These are phyloP conservation scores for Claviceps sp. DNA, from an alignment of 2,329 filamentous ascomycete species.

Conservation along the genomic window DNA sequence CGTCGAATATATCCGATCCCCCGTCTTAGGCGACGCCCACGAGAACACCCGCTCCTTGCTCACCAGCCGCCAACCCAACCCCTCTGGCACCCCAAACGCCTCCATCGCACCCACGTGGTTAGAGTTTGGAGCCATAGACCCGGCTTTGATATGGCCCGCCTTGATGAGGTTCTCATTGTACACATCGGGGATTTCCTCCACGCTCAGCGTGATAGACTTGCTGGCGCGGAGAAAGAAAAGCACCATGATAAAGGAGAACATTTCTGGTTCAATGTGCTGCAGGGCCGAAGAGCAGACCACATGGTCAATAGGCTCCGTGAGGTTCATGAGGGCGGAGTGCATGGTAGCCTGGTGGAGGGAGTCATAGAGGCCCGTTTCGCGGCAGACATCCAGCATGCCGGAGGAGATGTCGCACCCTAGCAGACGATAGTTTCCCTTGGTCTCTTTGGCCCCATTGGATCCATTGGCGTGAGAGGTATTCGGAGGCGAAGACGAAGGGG, in stretches of 20 bases:
- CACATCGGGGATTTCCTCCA: background rate
- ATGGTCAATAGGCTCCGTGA: background rate
- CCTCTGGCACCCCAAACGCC: background rate
- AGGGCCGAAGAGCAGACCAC: background rate
- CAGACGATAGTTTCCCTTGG: background rate
- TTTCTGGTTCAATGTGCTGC: background rate
- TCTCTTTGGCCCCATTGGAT: no score
- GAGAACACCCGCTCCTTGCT: background rate
- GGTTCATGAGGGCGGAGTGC: background rate
- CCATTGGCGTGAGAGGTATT: no score
- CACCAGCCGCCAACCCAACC: background rate
- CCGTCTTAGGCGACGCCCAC: background rate
- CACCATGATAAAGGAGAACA: background rate
- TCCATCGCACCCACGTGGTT: background rate
- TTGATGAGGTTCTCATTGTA: background rate
- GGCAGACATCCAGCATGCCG: background rate
- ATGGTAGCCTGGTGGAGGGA: background rate
- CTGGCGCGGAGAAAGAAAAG: background rate
- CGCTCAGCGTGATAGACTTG: constrained; percentile 1
- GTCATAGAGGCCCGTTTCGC: background rate
- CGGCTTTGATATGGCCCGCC: background rate
- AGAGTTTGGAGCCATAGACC: background rate
- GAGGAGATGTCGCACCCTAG: constrained; percentile 1
- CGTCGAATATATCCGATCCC: background rate
- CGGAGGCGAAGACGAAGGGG: no score